Evolutionary conservation across 768 basidiomycete genomes (phyloP).

Genomic region (Pleurotus tuber-regium): DNA sequence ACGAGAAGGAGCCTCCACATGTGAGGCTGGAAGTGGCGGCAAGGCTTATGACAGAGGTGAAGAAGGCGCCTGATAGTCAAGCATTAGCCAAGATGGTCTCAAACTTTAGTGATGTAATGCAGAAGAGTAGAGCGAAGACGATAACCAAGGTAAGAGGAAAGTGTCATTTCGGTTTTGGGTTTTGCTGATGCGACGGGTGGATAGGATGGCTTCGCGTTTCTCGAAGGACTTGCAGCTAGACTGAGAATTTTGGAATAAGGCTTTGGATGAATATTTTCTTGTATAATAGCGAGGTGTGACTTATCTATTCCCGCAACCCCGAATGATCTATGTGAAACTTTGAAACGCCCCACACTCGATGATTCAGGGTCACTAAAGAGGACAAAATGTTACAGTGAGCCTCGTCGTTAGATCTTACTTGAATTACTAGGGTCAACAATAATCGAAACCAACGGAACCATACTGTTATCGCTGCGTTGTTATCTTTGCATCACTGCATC

Average conservation of each 20-base stretch:
- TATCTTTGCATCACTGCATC: no score
- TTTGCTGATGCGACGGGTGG: constrained; percentile 6
- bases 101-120: constrained; percentile 69
- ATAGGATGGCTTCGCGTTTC: constrained; percentile 65
- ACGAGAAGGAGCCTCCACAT: constrained; percentile 31
- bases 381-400: no score
- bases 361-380: no score
- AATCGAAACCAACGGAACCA: no score
- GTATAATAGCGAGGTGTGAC: no score
- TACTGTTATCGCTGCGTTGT: no score
- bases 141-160: constrained; percentile 65
- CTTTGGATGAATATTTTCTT: not conserved
- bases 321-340: no score
- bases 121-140: constrained; percentile 64
- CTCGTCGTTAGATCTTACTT: no score
- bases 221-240: constrained; percentile 57
- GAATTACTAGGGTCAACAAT: no score
- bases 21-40: constrained; percentile 61
- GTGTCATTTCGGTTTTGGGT: not conserved
- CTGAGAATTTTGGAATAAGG: constrained; percentile 41
- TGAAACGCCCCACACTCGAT: no score
- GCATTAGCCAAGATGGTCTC: constrained; percentile 62
- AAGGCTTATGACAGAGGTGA: constrained; percentile 54
- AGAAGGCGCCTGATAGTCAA: constrained; percentile 46
- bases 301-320: no score